Base-by-base conservation (phyloP, 2,329 filamentous ascomycete genomes). In the Talaromyces rugulosus region DNA sequence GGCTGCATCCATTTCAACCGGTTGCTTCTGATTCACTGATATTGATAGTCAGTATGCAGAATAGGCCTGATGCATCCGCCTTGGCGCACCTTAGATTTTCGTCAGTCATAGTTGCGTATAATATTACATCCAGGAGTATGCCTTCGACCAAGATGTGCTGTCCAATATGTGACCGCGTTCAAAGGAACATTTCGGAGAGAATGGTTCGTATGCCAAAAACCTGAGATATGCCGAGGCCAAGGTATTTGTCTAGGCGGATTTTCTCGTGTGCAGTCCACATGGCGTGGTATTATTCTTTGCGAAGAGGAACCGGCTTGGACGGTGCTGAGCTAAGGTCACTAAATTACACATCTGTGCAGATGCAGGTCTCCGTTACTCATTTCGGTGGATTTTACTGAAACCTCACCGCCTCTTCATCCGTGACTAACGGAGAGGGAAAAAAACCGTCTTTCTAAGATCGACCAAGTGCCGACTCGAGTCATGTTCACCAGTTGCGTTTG, bases 311-410 rank as follows among this genome's bases (percentile, higher is more conserved):
- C 50, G 50, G 50, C 50, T 53, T 30, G 53, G 44, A 51, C 8
- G 36, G 53, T 40, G 53, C n/a, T 58, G 50, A 28, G 36, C 30
- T 40, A 55, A 31, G 30, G 57, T 58, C 52, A 58, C 56, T 62
- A 55, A 58, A 58, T 55, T 44, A 40, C 52, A 56, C 30, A 62
- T 18, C 31, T 55, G 56, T 23, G 30, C 51, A 62, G 42, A 60
- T 62, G 60, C 60, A 62, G 60, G 60, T 62, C 60, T 53, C 27
- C 50, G 50, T 28, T 53, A 28, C 54, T 51, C 60, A 53, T 62
- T n/a, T 56, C 23, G 47, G 60, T 51, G 34, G 42, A 27, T 56
- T 33, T 33, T 34, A 55, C 28, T 62, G 18, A 52, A 12, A 58
- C 34, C 56, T 58, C 60, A 62, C 60, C 60, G 60, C 60, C 51